Conservation (phyloP, 202 grass and related monocot genomes). For the Brachypodium distachyon region DNA sequence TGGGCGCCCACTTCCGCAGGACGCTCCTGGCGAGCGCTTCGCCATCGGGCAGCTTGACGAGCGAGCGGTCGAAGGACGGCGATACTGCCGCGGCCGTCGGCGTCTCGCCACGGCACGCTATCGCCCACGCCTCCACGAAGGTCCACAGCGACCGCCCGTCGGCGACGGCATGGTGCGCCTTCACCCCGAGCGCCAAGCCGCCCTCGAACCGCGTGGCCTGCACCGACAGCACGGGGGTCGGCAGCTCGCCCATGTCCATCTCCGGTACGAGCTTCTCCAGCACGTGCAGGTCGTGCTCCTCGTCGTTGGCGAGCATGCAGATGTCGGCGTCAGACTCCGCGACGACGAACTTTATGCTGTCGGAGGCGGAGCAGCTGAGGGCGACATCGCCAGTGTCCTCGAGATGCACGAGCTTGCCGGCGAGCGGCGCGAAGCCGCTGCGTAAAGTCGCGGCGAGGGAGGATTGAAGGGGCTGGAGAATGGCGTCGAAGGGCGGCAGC, state of each 20-base stretch:
- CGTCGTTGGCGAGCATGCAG: conserved; percentile 1
- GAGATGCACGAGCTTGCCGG: conserved; percentile 29
- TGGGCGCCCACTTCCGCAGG: background rate
- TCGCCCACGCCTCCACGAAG: conserved; percentile 40
- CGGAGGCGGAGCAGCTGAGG: background rate
- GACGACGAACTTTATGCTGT: conserved; percentile 10
- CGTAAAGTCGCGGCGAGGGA: conserved; percentile 17
- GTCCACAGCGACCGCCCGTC: conserved; percentile 35
- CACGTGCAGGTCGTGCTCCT: conserved; percentile 11
- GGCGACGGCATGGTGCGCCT: conserved; percentile 23
- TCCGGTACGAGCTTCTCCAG: conserved; percentile 29
- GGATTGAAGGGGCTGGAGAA: background rate
- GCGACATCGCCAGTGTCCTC: conserved; percentile 13
- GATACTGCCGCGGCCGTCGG: background rate
- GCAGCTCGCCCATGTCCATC: conserved; percentile 14
- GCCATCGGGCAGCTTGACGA: background rate
- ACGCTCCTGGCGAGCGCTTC: conserved; percentile 5
- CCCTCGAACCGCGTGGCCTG: conserved; percentile 22
- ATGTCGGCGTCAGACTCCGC: conserved; percentile 21
- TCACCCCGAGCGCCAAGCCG: conserved; percentile 20
- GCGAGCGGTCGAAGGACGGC: conserved; percentile 16
- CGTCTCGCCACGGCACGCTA: background rate
- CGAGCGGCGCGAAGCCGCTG: conserved; percentile 11
- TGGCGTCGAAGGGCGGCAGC: conserved; percentile 23
- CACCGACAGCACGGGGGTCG: conserved; percentile 25